These are phyloP conservation scores for Hirschioporus abietinus DNA, from an alignment of 768 basidiomycete species.

Conservation along the genomic window DNA sequence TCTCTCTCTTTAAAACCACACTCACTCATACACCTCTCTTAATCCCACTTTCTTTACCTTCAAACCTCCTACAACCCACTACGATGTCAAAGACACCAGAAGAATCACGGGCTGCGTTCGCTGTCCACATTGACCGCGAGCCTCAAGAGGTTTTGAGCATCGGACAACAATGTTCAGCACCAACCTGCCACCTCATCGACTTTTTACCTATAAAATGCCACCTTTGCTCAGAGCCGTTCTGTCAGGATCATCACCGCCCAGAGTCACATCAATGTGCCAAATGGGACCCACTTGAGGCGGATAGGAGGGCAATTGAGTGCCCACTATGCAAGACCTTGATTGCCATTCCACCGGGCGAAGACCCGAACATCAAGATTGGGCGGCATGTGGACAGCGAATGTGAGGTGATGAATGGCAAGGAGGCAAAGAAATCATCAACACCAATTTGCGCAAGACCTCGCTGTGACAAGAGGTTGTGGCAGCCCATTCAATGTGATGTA, in stretches of 20 bases:
- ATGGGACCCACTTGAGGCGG: constrained; percentile 38
- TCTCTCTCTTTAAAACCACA: constrained; percentile 9
- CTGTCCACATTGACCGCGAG: not conserved
- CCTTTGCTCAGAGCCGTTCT: constrained; percentile 66
- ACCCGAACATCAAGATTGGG: constrained; percentile 81
- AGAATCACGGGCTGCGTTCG: not conserved
- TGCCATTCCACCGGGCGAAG: constrained; percentile 68
- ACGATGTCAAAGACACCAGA: not conserved
- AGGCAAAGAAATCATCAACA: constrained; percentile 38
- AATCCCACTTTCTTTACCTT: constrained; percentile 12
- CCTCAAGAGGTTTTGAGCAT: constrained; percentile 42
- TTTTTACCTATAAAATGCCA: constrained; percentile 86
- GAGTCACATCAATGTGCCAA: constrained; percentile 60
- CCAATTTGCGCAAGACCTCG: constrained; percentile 56
- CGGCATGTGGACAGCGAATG: constrained; percentile 64
- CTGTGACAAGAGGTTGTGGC: constrained; percentile 71
- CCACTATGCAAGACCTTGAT: constrained; percentile 76
- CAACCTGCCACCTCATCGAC: constrained; percentile 67
- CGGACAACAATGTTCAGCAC: constrained; percentile 66
- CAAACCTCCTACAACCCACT: not conserved
- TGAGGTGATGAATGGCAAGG: constrained; percentile 60
- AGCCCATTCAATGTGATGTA: constrained; percentile 71
- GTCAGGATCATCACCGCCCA: constrained; percentile 75
- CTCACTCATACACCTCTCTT: constrained; percentile 10
- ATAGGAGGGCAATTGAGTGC: constrained; percentile 33